Evolutionary conservation across 371 early-diverging fungal genomes (phyloP), one percentile per base, ranked within the genome.

Genomic region (Zancudomyces culisetae): DNA sequence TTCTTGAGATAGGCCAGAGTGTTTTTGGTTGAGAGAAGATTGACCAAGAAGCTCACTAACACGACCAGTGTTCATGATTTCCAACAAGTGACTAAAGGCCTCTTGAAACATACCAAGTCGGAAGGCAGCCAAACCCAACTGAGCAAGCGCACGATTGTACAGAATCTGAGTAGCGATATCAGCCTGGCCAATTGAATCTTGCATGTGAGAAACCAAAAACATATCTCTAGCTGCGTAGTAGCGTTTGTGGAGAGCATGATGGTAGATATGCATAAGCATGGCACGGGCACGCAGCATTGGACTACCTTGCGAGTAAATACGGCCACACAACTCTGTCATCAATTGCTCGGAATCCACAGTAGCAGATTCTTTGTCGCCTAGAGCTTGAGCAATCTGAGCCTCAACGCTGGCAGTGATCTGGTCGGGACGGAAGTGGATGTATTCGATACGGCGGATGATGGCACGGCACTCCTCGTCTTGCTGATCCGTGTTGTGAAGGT

Each of bases 101-200:
- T 95, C 96, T 57, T 77, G 78, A 69, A 94, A 76, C 69, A 87
- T 64, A 40, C 98, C 98, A 43, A 76, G 71, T 39, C 95, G 83
- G 86, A 98, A 98, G 8, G 98, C 97, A 57, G 87, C 84, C 54
- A 98, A 75, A 59, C 97, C 98, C 53, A 98, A 73, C 73, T 94
- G 95, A 21, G 85, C 91, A 69, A 93, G 77, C 13, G 91, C 79
- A 49, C 98, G 83, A 78, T 98, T 98, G 77, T 81, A 91, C 49
- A 96, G 74, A 54, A 92, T 84, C 73, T 94, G 95, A 21, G 92
- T 95, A 49, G 76, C 71, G 54, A 94, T 69, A 56, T 98, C 98
- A 40, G 88, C 87, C 63, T 81, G 83, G 42, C 77, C 77, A 52
- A 92, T 83, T 52, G 79, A 77, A 54, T 96, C 96, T 71, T 96